Base-by-base conservation (phyloP, 371 early-diverging fungal genomes). In the Rhizopus sp. region DNA sequence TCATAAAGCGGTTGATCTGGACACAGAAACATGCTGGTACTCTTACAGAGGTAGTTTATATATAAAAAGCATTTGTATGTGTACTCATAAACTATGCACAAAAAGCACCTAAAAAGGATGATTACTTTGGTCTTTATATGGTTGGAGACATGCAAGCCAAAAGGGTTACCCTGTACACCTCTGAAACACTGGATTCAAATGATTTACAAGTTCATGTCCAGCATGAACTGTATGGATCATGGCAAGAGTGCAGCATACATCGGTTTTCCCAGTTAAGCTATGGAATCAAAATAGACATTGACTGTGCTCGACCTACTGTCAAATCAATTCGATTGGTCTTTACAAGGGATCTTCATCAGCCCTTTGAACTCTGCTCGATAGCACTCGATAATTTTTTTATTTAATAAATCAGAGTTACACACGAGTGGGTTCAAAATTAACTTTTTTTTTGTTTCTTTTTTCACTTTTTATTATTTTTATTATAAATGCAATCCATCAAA, bases 401-500 rank as follows among this genome's bases (percentile, higher is more conserved):
- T 40, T 69, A 69, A 66, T 47, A n/a, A 40, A 41, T 40, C 13
- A 41, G 7, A 60, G 33, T 48, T 53, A 60, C 46, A 17, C 16
- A 33, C 23, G 23, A 23, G 23, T 33, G 6, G 12, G 30, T n/a
- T 8, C 31, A 33, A 49, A 31, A 13, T 32, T 32, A 30, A 4
- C 6, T 50, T 10, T 39, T 23, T 51, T 42, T 33, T 32, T 41
- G 4, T 52, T 41, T 62, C 17, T 45, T 49, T 37, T 58, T 58
- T 38, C 32, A 23, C 42, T 57, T 50, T 50, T 45, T 54, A 31
- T 57, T 9, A 3, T 7, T 40, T 42, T 53, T 37, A 38, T 30
- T 50, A 57, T 50, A 48, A 50, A 95, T 95, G 96, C 96, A 94
- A 80, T 93, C 95, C 66, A 95, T 96, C 77, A 96, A 96, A 82